These are phyloP conservation scores for Cytospora paraplurivora DNA, from an alignment of 2,329 filamentous ascomycete genomes.

Conservation along the genomic window DNA sequence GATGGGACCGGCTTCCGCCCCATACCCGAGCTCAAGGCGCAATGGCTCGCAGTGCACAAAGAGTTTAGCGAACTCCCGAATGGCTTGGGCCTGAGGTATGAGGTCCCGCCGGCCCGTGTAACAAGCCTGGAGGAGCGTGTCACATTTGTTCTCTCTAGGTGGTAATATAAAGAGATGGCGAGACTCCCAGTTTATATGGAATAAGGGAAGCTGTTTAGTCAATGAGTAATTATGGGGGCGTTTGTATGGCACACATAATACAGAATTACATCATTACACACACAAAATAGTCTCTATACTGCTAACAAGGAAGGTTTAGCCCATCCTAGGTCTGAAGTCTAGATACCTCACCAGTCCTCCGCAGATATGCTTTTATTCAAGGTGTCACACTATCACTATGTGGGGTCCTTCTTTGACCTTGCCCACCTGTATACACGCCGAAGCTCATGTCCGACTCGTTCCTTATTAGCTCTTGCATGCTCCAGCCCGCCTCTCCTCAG, in stretches of 20 bases:
- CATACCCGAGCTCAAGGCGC: neutral
- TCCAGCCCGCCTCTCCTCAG: slow-evolving; percentile 16
- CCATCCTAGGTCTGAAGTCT: neutral
- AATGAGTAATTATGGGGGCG: too few relatives aligned
- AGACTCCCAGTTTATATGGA: neutral
- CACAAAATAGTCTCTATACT: too few relatives aligned
- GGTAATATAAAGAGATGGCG: neutral
- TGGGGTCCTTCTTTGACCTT: neutral
- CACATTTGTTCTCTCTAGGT: neutral
- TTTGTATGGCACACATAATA: too few relatives aligned
- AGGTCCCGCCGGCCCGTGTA: neutral
- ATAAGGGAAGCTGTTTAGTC: too few relatives aligned
- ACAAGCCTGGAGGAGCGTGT: neutral
- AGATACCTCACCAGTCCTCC: neutral
- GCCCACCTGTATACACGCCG: slow-evolving; percentile 4
- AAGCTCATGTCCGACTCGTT: slow-evolving; percentile 14
- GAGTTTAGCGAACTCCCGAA: neutral
- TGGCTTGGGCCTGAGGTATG: neutral
- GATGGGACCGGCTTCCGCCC: neutral
- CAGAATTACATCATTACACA: too few relatives aligned
- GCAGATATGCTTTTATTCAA: neutral
- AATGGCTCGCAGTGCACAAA: neutral
- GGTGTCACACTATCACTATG: neutral
- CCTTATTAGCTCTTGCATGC: slow-evolving; percentile 5
- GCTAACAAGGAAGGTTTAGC: neutral